A percentile compares a stretch with the other conserved stretches of the same genome.
These are phyloP conservation scores for Entonaema liquescens DNA, from an alignment of 495 filamentous ascomycete genomes.

Conservation along the genomic window DNA sequence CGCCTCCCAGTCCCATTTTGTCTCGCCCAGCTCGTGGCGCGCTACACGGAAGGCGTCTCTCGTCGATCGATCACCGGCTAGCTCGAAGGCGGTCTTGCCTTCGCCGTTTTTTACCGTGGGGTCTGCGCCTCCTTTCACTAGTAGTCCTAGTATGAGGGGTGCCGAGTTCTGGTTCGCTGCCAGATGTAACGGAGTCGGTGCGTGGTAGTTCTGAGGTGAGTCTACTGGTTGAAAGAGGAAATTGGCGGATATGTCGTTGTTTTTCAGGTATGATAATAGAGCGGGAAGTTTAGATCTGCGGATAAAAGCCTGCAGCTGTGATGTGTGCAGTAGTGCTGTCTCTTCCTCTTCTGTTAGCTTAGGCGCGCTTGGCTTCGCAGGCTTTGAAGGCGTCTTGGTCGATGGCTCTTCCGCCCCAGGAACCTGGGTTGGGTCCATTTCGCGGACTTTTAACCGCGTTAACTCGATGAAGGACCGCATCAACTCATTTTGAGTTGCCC, in stretches of 20 bases:
- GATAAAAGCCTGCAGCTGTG: constrained; percentile 86
- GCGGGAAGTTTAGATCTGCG: constrained; percentile 90
- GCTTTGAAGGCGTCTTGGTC: constrained; percentile 56
- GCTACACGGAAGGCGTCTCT: constrained; percentile 93
- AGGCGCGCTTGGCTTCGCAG: constrained; percentile 54
- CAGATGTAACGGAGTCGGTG: constrained; percentile 86
- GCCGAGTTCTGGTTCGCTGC: constrained; percentile 80
- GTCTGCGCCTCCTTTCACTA: constrained; percentile 77
- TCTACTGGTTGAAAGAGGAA: constrained; percentile 79
- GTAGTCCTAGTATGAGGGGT: constrained; percentile 75
- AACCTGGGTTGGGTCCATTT: constrained; percentile 67
- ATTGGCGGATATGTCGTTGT: constrained; percentile 70
- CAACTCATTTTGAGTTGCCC: constrained; percentile 92
- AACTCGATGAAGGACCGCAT: constrained; percentile 93
- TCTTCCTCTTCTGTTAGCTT: constrained; percentile 85
- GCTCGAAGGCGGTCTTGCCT: constrained; percentile 82
- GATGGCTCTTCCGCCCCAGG: constrained; percentile 55
- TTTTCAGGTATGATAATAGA: constrained; percentile 81
- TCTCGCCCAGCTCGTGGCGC: constrained; percentile 80
- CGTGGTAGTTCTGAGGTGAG: constrained; percentile 76
- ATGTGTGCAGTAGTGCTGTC: constrained; percentile 77
- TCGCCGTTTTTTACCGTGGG: constrained; percentile 74
- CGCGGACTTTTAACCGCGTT: constrained; percentile 83
- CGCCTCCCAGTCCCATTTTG: constrained; percentile 78
- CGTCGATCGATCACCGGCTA: constrained; percentile 85